phyloP scores from a whole-genome alignment of 1,139 yeast species.

The Kluyveromyces sp. region DNA sequence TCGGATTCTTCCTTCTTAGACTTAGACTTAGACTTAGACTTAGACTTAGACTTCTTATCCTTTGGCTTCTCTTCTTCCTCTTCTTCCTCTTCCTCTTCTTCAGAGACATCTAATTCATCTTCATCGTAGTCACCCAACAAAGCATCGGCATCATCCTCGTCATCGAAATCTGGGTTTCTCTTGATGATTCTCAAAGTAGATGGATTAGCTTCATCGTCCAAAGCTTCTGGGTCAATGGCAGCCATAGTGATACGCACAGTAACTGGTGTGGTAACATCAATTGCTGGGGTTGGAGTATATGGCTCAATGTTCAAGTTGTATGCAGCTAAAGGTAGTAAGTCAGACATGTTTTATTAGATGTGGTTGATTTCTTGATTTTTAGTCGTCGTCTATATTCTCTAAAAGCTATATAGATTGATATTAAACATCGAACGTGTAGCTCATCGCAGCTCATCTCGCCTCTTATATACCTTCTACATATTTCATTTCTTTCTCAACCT shows the following conservation, averaged over 20 bases:
- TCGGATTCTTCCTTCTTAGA: constrained; percentile 30
- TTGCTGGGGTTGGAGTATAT: constrained; percentile 78
- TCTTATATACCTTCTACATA: neutral
- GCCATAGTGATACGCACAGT: constrained; percentile 91
- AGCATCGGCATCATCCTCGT: constrained; percentile 37
- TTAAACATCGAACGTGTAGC: too few relatives aligned
- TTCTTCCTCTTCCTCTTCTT: constrained; percentile 33
- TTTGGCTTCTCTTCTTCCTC: constrained; percentile 30
- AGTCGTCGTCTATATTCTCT: too few relatives aligned
- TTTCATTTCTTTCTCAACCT: neutral
- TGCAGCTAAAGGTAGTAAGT: constrained; percentile 73
- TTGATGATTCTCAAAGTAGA: constrained; percentile 85
- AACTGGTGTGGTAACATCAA: constrained; percentile 77
- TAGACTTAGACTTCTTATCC: constrained; percentile 28
- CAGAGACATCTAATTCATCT: constrained; percentile 44
- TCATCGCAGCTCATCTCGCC: constrained; percentile 5
- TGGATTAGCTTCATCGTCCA: constrained; percentile 73
- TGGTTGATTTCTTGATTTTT: too few relatives aligned
- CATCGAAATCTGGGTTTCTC: constrained; percentile 51
- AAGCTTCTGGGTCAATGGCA: constrained; percentile 84
- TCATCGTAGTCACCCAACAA: constrained; percentile 49
- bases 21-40: constrained; percentile 29
- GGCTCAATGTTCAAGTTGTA: constrained; percentile 81
- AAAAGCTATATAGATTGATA: neutral
- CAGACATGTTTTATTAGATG: constrained; percentile 41